Percentiles rank a stretch among this genome's conserved stretches.
These are phyloP conservation scores for Orbilia blumenaviensis DNA, from an alignment of 2,329 filamentous ascomycete species.

Conservation along the genomic window DNA sequence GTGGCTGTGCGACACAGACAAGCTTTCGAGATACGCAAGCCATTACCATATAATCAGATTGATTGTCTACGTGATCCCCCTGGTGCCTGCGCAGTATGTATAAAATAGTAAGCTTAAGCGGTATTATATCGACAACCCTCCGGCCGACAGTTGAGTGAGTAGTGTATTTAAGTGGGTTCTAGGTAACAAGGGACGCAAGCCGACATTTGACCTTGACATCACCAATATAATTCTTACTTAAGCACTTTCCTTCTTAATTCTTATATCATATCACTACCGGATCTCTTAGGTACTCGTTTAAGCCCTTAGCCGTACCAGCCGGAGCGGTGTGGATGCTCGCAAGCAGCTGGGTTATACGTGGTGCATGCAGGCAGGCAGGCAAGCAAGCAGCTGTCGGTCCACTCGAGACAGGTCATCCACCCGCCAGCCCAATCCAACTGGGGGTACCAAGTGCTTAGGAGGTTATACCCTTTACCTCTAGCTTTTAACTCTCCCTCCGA, in stretches of 20 bases:
- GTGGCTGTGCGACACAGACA: conserved; percentile 48
- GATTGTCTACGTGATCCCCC: conserved; percentile 29
- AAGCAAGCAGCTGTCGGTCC: background rate
- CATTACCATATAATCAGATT: background rate
- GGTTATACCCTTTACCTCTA: too few relatives aligned
- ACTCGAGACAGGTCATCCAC: conserved; percentile 33
- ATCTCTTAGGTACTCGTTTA: too few relatives aligned
- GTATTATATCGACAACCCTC: background rate
- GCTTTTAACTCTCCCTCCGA: too few relatives aligned
- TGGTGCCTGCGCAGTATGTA: conserved; percentile 22
- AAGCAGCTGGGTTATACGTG: conserved; percentile 18
- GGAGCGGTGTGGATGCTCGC: background rate
- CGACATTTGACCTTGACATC: too few relatives aligned
- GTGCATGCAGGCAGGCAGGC: conserved; percentile 18
- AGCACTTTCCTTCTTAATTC: too few relatives aligned
- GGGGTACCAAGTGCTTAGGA: too few relatives aligned
- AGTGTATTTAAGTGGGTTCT: too few relatives aligned
- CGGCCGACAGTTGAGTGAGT: background rate
- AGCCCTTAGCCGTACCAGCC: too few relatives aligned
- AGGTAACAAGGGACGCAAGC: too few relatives aligned
- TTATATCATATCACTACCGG: too few relatives aligned
- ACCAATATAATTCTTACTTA: background rate
- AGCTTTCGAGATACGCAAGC: conserved; percentile 43
- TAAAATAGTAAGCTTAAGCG: too few relatives aligned
- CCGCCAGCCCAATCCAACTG: conserved; percentile 2